A percentile compares a stretch with the other conserved stretches of the same genome.
phyloP scores from a whole-genome alignment of 2,329 filamentous ascomycete species.

The Trichoderma atrobrunneum region DNA sequence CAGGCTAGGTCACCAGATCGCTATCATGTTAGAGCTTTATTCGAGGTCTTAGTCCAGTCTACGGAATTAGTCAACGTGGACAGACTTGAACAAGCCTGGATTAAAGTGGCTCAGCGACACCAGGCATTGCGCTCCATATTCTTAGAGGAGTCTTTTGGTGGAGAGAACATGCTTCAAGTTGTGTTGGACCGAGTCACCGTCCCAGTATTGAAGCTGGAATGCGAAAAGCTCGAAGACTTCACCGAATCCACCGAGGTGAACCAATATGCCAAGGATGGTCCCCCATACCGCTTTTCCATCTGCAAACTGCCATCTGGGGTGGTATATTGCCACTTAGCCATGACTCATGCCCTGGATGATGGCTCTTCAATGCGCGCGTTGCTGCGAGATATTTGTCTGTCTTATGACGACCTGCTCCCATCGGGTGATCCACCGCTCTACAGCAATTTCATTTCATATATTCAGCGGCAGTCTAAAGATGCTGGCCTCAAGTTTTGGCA shows the following conservation, averaged over 20 bases:
- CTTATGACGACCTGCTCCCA: background rate
- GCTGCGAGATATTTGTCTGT: background rate
- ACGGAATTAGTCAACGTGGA: background rate
- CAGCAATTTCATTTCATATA: background rate
- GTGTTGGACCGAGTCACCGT: background rate
- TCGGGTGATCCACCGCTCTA: background rate
- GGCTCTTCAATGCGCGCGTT: background rate
- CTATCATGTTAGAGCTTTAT: background rate
- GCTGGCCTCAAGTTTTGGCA: background rate
- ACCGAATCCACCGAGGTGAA: background rate
- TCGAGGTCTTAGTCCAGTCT: background rate
- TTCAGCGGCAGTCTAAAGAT: background rate
- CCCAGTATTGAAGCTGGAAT: background rate
- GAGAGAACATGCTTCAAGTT: background rate
- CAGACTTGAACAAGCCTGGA: background rate
- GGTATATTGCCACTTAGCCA: background rate
- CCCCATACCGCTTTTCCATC: background rate
- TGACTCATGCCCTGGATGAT: background rate
- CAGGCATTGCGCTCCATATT: background rate
- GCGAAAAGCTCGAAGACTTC: background rate
- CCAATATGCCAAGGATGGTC: background rate
- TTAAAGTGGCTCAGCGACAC: background rate
- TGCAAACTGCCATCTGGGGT: background rate
- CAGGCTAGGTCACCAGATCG: background rate
- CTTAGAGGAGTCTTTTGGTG: background rate